These are phyloP conservation scores for Escovopsis sp. DNA, from an alignment of 2,329 filamentous ascomycete genomes.

Conservation along the genomic window DNA sequence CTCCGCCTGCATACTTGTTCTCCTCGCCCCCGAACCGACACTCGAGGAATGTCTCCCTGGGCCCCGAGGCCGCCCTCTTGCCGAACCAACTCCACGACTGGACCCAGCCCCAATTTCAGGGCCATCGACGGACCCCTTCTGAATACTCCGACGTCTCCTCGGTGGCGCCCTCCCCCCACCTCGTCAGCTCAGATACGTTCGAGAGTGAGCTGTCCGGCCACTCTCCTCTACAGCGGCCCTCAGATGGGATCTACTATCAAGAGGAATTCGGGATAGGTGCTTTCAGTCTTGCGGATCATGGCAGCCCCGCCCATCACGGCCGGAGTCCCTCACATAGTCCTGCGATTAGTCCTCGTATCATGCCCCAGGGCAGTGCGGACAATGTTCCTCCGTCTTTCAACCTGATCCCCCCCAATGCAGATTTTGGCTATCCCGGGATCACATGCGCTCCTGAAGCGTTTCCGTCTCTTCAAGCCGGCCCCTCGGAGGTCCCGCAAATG, in stretches of 20 bases:
- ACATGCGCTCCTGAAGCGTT: conserved; percentile 33
- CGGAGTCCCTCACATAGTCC: conserved; percentile 68
- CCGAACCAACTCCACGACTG: conserved; percentile 38
- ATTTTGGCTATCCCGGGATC: conserved; percentile 26
- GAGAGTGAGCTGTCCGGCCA: conserved; percentile 56
- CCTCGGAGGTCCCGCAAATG: conserved; percentile 58
- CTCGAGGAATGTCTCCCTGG: conserved; percentile 41
- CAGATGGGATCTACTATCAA: conserved; percentile 59
- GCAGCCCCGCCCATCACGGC: conserved; percentile 52
- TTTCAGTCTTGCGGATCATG: conserved; percentile 64
- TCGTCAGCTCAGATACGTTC: conserved; percentile 65
- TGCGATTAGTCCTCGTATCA: conserved; percentile 48
- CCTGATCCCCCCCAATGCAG: conserved; percentile 24
- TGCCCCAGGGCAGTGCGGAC: conserved; percentile 41
- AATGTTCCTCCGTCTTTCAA: conserved; percentile 32
- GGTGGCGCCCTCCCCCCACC: conserved; percentile 67
- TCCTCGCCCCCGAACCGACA: conserved; percentile 33
- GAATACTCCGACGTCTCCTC: conserved; percentile 87
- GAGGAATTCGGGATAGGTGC: conserved; percentile 63
- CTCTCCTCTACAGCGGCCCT: conserved; percentile 66
- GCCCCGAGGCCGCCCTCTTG: conserved; percentile 41
- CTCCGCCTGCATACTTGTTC: conserved; percentile 22
- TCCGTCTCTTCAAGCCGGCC: conserved; percentile 33
- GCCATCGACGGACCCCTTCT: conserved; percentile 75
- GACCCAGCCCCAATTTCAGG: conserved; percentile 50